phyloP scores from a whole-genome alignment of 306 rosid species.

The Cucumis sativus region Cucumber_9930_V3 NC_026655.2:2512501-2513000 shows the following conservation, averaged over 20 bases:
- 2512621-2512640: too few species aligned
- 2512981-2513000: constrained; percentile 66
- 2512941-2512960: constrained; percentile 34
- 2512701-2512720: too few species aligned
- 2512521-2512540: too few species aligned
- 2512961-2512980: constrained; percentile 52
- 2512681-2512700: too few species aligned
- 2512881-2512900: constrained; percentile 2
- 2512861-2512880: background rate
- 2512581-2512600: too few species aligned
- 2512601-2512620: too few species aligned
- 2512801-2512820: background rate
- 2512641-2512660: too few species aligned
- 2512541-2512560: too few species aligned
- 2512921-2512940: constrained; percentile 36
- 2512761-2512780: background rate
- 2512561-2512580: too few species aligned
- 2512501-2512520: too few species aligned
- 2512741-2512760: background rate
- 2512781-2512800: background rate
- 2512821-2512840: background rate
- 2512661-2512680: too few species aligned
- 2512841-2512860: background rate
- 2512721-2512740: background rate
- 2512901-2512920: background rate